Conservation (phyloP, 352 stramenopile genomes). For the Phytophthora gonapodyides region DNA sequence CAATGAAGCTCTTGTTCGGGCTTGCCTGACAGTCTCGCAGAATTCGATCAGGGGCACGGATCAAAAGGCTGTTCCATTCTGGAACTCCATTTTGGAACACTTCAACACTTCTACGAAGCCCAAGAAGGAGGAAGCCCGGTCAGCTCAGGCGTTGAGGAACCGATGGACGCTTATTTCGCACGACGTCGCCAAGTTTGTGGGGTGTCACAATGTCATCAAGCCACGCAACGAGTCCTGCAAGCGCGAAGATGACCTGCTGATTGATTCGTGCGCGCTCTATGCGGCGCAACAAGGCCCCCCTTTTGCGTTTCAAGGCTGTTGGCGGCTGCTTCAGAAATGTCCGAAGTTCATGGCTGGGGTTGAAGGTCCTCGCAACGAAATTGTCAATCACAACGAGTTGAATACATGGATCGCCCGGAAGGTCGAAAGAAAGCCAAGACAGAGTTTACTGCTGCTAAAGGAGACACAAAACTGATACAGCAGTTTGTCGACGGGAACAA, state of each 20-base stretch:
- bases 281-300: background rate
- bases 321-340: background rate
- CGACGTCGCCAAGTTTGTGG: constrained; percentile 3
- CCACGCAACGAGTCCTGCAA: constrained; percentile 3
- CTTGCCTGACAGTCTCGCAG: background rate
- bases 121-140: background rate
- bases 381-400: too few relatives aligned
- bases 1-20: background rate
- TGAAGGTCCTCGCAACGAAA: too few relatives aligned
- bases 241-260: background rate
- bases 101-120: too few relatives aligned
- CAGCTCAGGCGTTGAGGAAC: background rate
- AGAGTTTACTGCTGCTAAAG: too few relatives aligned
- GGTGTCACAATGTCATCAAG: background rate
- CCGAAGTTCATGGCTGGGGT: constrained; percentile 7
- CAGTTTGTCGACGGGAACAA: too few relatives aligned
- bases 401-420: too few relatives aligned
- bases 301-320: constrained; percentile 1
- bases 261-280: background rate
- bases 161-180: background rate
- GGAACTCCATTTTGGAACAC: too few relatives aligned
- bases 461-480: too few relatives aligned
- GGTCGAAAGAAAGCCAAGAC: too few relatives aligned
- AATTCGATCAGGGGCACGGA: background rate
- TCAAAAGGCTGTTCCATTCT: too few relatives aligned